Conservation (phyloP, 208 protist species). For the Acanthamoeba triangularis region DNA sequence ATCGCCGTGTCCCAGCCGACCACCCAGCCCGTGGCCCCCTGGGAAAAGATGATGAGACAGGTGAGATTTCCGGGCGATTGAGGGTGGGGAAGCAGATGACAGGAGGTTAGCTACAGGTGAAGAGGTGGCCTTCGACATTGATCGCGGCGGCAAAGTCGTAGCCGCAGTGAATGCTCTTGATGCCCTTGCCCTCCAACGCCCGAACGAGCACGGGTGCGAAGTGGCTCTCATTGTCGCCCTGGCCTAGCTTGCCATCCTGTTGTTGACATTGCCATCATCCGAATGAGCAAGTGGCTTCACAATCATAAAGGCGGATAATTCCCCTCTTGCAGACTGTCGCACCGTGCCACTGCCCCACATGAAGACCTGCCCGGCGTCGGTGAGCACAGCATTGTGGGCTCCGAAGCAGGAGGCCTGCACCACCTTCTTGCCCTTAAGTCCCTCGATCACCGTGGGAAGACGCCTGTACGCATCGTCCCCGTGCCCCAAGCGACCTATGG, state of each 20-base stretch:
- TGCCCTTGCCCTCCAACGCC: slow-evolving; percentile 20
- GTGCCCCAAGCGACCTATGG: slow-evolving; percentile 30
- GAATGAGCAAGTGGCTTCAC: neutral
- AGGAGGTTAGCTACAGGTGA: neutral
- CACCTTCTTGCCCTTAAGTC: neutral
- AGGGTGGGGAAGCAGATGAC: neutral
- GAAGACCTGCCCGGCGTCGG: slow-evolving; percentile 39
- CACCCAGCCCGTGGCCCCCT: slow-evolving; percentile 32
- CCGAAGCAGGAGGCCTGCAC: slow-evolving; percentile 56
- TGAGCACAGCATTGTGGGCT: slow-evolving; percentile 62
- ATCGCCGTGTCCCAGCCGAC: slow-evolving; percentile 38
- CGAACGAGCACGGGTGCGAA: neutral
- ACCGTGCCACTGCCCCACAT: slow-evolving; percentile 73
- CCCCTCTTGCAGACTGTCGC: neutral
- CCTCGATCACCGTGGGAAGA: slow-evolving; percentile 12
- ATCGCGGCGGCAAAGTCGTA: slow-evolving; percentile 51
- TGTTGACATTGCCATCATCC: neutral
- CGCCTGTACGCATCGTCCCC: slow-evolving; percentile 54
- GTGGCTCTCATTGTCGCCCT: slow-evolving; percentile 55
- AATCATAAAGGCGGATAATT: neutral
- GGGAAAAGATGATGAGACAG: slow-evolving; percentile 1
- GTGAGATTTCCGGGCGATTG: neutral
- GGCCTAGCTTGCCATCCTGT: slow-evolving; percentile 70
- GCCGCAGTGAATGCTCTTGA: neutral
- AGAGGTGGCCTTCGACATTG: slow-evolving; percentile 25